Evolutionary conservation across 2,329 filamentous ascomycete species (phyloP).

Genomic region (Madurella fahalii): DNA sequence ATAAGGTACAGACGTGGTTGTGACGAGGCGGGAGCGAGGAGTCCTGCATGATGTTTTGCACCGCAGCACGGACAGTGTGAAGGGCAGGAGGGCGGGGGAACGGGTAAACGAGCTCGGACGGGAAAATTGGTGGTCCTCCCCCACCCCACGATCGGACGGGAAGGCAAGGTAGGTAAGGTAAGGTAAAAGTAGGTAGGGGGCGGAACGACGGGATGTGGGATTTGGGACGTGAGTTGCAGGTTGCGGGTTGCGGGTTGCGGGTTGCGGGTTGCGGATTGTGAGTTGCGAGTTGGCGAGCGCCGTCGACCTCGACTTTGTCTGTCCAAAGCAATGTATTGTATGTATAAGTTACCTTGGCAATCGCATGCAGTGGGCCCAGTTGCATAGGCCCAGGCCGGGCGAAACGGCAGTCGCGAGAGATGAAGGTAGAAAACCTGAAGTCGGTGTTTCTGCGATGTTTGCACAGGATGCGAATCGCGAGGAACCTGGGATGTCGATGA

Average conservation of each 20-base stretch:
- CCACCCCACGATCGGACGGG: slow-evolving; percentile 1
- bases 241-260: not conserved
- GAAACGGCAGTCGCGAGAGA: not conserved
- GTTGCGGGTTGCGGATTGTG: too few species aligned
- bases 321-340: not conserved
- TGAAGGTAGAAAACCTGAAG: not conserved
- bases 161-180: too few species aligned
- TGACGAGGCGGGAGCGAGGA: slow-evolving; percentile 8
- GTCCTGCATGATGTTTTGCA: slow-evolving; percentile 17
- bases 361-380: too few species aligned
- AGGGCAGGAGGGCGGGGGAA: slow-evolving; percentile 7
- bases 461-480: too few species aligned
- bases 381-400: not conserved
- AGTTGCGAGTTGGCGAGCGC: not conserved
- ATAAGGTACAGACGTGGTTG: slow-evolving; percentile 3
- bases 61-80: slow-evolving; percentile 5
- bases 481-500: too few species aligned
- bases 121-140: not conserved
- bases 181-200: too few species aligned
- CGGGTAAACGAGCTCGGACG: slow-evolving; percentile 8
- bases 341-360: not conserved
- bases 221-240: not conserved
- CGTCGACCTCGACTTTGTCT: not conserved
- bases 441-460: too few species aligned
- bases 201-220: not conserved